A percentile compares a stretch with the other conserved stretches of the same genome.
These are phyloP conservation scores for Nicotiana sylvestris DNA, from an alignment of 257 asterid genomes.

Conservation along the genomic window DNA sequence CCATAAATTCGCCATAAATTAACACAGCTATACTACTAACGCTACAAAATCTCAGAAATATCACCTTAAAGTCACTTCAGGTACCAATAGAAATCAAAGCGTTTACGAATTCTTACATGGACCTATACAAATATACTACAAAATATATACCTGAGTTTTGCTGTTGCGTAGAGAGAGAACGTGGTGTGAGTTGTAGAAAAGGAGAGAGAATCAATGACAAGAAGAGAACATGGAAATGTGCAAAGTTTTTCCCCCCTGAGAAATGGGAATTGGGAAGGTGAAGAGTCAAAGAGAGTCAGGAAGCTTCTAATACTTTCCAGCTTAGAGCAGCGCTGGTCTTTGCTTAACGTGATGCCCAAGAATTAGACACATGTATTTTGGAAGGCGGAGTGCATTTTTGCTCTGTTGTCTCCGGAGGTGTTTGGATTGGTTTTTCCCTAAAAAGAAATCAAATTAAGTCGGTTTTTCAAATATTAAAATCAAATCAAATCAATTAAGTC, in stretches of 20 bases:
- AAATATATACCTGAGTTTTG: background rate
- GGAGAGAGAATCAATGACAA: background rate
- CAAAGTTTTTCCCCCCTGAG: background rate
- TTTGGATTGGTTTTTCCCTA: too few relatives aligned
- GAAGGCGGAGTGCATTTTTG: background rate
- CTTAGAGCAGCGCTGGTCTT: background rate
- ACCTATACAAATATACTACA: background rate
- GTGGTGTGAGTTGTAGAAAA: conserved; percentile 3
- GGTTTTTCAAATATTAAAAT: too few relatives aligned
- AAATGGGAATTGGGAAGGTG: background rate
- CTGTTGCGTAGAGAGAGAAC: background rate
- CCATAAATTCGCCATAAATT: background rate
- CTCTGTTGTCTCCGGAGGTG: background rate
- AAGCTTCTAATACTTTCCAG: background rate
- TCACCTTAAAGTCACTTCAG: background rate
- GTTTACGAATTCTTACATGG: background rate
- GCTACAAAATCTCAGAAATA: background rate
- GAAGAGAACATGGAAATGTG: background rate
- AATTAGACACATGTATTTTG: background rate
- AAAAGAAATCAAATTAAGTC: too few relatives aligned
- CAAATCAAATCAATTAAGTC: too few relatives aligned
- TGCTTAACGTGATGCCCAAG: conserved; percentile 5
- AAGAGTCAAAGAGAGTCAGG: background rate
- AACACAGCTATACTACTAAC: background rate
- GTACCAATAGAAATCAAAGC: background rate